These are phyloP conservation scores for Fraxinus quadrangulata DNA, from an alignment of 257 asterid genomes.

Conservation along the genomic window DNA sequence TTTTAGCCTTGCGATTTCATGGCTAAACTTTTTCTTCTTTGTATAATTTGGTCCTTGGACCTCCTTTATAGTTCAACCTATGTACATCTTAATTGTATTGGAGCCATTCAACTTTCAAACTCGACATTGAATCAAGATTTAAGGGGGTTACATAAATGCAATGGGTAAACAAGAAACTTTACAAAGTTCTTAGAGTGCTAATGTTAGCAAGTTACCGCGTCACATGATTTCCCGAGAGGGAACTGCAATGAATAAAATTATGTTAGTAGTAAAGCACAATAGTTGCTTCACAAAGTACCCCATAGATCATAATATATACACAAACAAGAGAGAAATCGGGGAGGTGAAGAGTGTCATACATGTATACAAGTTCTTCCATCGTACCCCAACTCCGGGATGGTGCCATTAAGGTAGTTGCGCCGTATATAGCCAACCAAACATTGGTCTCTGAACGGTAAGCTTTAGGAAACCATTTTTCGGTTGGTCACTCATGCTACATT, in stretches of 20 bases:
- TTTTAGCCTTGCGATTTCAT: too few species aligned
- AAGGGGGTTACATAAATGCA: not conserved
- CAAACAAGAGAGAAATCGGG: not conserved
- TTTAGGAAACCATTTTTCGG: too few species aligned
- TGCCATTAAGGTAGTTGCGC: constrained; percentile 53
- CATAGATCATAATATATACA: not conserved
- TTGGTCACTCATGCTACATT: too few species aligned
- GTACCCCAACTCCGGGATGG: constrained; percentile 77
- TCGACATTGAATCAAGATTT: not conserved
- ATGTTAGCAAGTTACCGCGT: constrained; percentile 67
- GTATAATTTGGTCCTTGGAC: too few species aligned
- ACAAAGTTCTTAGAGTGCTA: constrained; percentile 52
- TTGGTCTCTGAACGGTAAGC: too few species aligned
- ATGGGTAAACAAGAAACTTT: constrained; percentile 24
- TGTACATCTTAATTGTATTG: too few species aligned
- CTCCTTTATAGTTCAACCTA: too few species aligned
- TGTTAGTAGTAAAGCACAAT: constrained; percentile 1
- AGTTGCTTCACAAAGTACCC: not conserved
- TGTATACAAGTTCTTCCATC: constrained; percentile 45
- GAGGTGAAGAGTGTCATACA: constrained; percentile 34
- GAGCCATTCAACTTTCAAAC: too few species aligned
- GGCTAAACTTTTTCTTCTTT: too few species aligned
- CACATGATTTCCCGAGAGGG: constrained; percentile 55
- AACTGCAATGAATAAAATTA: constrained; percentile 40
- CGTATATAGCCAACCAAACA: too few species aligned